A percentile compares a stretch with the other conserved stretches of the same genome.
These are phyloP conservation scores for Epichloe brachyelytri DNA, from an alignment of 2,329 filamentous ascomycete species.

Conservation along the genomic window DNA sequence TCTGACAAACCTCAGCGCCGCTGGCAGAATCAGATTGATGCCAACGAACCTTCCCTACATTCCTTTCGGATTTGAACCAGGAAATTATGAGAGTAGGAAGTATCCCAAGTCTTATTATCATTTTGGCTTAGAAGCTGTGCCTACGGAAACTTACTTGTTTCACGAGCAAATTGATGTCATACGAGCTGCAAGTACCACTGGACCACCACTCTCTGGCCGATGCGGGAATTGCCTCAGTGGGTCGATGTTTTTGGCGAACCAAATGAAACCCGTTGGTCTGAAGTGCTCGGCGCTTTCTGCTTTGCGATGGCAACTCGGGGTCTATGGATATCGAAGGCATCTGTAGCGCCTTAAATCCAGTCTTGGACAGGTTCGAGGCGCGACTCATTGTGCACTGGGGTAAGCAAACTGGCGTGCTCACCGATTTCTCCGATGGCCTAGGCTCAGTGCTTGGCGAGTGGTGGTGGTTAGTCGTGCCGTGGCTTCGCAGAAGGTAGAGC, in stretches of 20 bases:
- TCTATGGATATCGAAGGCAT: constrained; percentile 41
- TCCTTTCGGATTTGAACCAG: constrained; percentile 57
- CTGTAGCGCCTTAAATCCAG: constrained; percentile 40
- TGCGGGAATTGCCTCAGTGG: constrained; percentile 55
- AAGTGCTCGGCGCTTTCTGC: constrained; percentile 47
- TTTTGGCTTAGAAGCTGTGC: constrained; percentile 47
- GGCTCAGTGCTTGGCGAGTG: constrained; percentile 43
- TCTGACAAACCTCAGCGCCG: constrained; percentile 50
- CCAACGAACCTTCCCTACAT: constrained; percentile 45
- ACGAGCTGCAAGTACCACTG: constrained; percentile 18
- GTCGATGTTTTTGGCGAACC: constrained; percentile 52
- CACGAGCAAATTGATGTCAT: constrained; percentile 36
- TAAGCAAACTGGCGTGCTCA: constrained; percentile 36
- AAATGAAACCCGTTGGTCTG: constrained; percentile 49
- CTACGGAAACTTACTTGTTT: constrained; percentile 50
- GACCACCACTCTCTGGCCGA: constrained; percentile 29
- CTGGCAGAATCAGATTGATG: constrained; percentile 41
- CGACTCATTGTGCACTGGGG: constrained; percentile 47
- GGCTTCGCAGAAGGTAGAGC: constrained; percentile 9
- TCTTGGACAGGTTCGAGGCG: constrained; percentile 51
- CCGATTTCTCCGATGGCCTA: constrained; percentile 24
- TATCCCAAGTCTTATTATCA: constrained; percentile 53
- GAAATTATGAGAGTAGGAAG: constrained; percentile 57
- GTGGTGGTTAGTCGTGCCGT: constrained; percentile 50
- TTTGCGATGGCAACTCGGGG: constrained; percentile 49